phyloP scores from a whole-genome alignment of 1,139 yeast genomes.

The Candida frijolesensis region DNA sequence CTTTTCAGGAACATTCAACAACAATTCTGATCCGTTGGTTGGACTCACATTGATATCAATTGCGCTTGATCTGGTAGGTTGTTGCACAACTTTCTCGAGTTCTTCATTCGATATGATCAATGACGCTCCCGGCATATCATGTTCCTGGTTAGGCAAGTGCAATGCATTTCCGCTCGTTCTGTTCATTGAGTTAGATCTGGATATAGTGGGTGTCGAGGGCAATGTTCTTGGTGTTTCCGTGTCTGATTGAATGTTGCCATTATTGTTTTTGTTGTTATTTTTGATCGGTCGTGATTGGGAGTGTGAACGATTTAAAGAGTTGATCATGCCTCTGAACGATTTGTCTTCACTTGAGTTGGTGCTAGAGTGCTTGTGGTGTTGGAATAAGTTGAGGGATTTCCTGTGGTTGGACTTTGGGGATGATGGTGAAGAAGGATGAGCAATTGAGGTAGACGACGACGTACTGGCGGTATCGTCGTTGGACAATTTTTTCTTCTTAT shows the following conservation, averaged over 20 bases:
- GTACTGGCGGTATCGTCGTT: not conserved
- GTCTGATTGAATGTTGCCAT: conserved; percentile 3
- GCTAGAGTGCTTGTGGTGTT: conserved; percentile 3
- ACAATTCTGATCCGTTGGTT: not conserved
- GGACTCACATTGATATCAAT: not conserved
- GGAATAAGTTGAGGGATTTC: conserved; percentile 2
- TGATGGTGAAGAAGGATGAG: not conserved
- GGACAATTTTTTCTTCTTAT: not conserved
- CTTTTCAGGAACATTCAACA: not conserved
- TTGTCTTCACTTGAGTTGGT: conserved; percentile 6
- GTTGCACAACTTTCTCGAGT: not conserved
- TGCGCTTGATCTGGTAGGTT: not conserved
- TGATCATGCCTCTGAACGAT: conserved; percentile 9
- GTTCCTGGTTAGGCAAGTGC: not conserved
- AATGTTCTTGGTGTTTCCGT: conserved; percentile 4
- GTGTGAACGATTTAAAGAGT: conserved; percentile 3
- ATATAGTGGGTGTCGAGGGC: conserved; percentile 1
- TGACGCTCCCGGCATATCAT: not conserved
- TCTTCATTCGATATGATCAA: conserved; percentile 1
- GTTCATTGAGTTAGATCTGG: conserved; percentile 6
- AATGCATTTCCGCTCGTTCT: conserved; percentile 1
- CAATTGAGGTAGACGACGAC: not conserved
- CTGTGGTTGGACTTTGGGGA: conserved; percentile 1
- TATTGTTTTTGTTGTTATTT: not conserved
- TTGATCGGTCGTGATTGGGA: conserved; percentile 3